A percentile compares a stretch with the other conserved stretches of the same genome.
phyloP scores from a whole-genome alignment of 1,139 yeast genomes.

The Yamadazyma oceani region DNA sequence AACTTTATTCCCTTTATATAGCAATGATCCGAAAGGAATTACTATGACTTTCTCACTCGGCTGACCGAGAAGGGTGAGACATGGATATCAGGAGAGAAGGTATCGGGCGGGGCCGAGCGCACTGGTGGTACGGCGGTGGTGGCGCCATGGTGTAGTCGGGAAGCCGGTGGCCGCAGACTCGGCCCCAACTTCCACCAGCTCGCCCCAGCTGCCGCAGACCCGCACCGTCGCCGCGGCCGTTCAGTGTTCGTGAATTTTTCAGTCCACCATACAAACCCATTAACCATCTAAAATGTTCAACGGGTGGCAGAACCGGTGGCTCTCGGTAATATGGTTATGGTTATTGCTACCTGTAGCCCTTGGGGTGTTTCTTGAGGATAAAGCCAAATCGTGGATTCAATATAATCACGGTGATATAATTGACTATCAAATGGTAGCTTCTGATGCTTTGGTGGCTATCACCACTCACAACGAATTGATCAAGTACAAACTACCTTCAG shows the following conservation, averaged over 20 bases:
- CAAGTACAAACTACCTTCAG: no score
- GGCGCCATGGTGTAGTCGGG: no score
- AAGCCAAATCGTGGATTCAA: constrained; percentile 33
- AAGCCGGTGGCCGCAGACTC: no score
- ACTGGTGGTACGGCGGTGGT: no score
- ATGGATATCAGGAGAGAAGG: not conserved
- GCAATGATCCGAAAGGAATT: not conserved
- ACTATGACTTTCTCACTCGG: no score
- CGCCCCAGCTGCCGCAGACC: no score
- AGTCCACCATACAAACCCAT: no score
- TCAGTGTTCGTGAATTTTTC: no score
- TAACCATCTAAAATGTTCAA: no score
- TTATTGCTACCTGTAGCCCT: not conserved
- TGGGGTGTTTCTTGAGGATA: constrained; percentile 34
- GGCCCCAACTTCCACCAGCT: no score
- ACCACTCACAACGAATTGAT: constrained; percentile 13
- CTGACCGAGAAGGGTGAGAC: not conserved
- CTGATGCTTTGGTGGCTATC: constrained; percentile 25
- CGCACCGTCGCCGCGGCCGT: no score
- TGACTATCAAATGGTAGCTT: constrained; percentile 12
- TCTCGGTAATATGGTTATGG: not conserved
- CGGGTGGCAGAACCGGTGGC: not conserved
- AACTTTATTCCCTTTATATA: not conserved
- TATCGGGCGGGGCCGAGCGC: no score
- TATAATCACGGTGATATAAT: constrained; percentile 13